These are phyloP conservation scores for Nicotiana benthamiana DNA, from an alignment of 257 asterid genomes.

Conservation along the genomic window DNA sequence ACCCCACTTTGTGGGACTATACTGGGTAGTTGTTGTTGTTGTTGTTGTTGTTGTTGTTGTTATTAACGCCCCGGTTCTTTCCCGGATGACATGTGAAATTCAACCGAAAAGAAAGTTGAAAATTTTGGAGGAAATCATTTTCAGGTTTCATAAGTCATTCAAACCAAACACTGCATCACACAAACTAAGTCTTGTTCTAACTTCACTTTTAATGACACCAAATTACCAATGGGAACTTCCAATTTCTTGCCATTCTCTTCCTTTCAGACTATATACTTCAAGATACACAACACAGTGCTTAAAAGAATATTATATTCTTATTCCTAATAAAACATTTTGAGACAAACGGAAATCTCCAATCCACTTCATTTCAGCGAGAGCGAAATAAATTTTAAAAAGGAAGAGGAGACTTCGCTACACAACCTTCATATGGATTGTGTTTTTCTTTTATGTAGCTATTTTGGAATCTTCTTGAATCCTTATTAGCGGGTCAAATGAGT, in stretches of 20 bases:
- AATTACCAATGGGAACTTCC: neutral
- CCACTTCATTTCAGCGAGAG: no score
- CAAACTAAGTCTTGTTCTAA: neutral
- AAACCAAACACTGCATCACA: neutral
- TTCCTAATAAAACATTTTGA: neutral
- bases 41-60: no score
- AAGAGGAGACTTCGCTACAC: neutral
- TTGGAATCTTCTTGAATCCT: neutral
- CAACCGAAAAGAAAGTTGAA: neutral
- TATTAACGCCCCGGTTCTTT: no score
- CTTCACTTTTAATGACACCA: neutral
- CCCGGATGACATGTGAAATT: neutral
- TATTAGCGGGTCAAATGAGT: neutral
- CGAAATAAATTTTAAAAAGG: neutral
- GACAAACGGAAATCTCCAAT: neutral
- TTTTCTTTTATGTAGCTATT: neutral
- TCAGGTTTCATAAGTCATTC: neutral
- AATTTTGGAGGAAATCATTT: neutral
- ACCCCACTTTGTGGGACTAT: no score
- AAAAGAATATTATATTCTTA: neutral
- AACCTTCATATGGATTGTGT: neutral
- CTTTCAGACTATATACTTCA: neutral
- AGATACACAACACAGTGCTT: neutral
- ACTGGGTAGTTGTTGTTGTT: no score
- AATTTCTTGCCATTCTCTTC: neutral